phyloP scores from a whole-genome alignment of 2,329 filamentous ascomycete species.

The Didymellaceae sp. region DNA sequence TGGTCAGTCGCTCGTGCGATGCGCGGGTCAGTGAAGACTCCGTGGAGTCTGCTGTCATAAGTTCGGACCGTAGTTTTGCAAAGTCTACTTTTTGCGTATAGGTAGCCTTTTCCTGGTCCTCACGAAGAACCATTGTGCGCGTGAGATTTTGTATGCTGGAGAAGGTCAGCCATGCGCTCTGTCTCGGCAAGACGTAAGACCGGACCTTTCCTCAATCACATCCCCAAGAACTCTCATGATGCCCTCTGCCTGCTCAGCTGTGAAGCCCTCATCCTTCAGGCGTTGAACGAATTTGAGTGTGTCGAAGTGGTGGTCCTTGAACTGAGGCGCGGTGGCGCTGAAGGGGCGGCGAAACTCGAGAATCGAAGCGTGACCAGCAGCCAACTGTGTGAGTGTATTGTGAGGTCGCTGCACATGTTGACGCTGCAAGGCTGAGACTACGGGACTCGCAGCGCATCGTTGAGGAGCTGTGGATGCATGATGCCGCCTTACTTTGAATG shows the following conservation, averaged over 20 bases:
- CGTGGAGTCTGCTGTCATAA: conserved; percentile 88
- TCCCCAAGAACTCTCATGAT: conserved; percentile 98
- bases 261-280: conserved; percentile 89
- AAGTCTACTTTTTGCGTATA: conserved; percentile 95
- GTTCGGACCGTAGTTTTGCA: conserved; percentile 92
- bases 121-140: conserved; percentile 94
- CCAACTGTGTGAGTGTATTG: conserved; percentile 7
- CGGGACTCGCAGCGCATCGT: conserved; percentile 17
- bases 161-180: background rate
- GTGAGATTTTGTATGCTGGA: conserved; percentile 92
- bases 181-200: background rate
- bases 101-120: conserved; percentile 83
- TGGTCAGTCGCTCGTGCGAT: conserved; percentile 89
- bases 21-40: conserved; percentile 88
- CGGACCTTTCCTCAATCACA: conserved; percentile 90
- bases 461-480: conserved; percentile 21
- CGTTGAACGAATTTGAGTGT: conserved; percentile 96
- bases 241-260: conserved; percentile 92
- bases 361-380: conserved; percentile 9
- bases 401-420: conserved; percentile 12
- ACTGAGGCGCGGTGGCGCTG: conserved; percentile 67
- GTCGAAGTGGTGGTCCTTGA: conserved; percentile 93
- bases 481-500: conserved; percentile 26
- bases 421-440: conserved; percentile 15
- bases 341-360: conserved; percentile 57